Evolutionary conservation across 805 yeast species (phyloP), one percentile per base, ranked within the genome.

Genomic region (Pichia gijzeniarum): DNA sequence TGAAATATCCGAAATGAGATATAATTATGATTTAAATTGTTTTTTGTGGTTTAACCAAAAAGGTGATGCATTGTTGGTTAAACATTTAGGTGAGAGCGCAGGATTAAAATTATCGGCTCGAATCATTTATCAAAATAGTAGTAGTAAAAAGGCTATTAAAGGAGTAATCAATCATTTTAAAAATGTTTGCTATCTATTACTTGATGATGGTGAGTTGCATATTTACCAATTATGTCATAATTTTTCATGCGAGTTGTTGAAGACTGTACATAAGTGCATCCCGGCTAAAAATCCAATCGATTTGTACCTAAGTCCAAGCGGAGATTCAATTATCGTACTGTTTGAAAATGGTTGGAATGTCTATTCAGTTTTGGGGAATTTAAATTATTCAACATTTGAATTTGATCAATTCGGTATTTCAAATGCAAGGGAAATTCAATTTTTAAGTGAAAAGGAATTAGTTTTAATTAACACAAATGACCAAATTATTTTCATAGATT

Each of bases 321-420:
- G 64, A 6, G 58, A 58, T 32, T 54, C 62, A 13, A 35, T 64
- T 22, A 41, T 65, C 5, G 44, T 56, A 4, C 41, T 58, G 10
- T 64, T 50, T 44, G 51, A 52, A 17, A 61, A 60, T 36, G 79
- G 79, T 5, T 77, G 80, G 80, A 68, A 67, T 40, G 48, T 72
- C 21, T 66, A 64, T 48, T 72, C 80, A 3, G 67, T 67, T 14
- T 63, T 74, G 31, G 82, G 82, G 1, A 70, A 72, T 51, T 56
- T 69, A 33, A 65, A 62, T 31, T 68, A 70, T 36, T 65, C 73
- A 9, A 63, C 77, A 5, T 65, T 63, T 48, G 68, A 66, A 44
- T 59, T 58, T 46, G 68, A 63, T 36, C 50, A 54, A 16, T 35
- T 53, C 12, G 50, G 53, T 19, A 43, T 65, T 48, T 42, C 50